Base-by-base conservation (phyloP, 352 stramenopile species). In the Phytopythium sindhum region DNA sequence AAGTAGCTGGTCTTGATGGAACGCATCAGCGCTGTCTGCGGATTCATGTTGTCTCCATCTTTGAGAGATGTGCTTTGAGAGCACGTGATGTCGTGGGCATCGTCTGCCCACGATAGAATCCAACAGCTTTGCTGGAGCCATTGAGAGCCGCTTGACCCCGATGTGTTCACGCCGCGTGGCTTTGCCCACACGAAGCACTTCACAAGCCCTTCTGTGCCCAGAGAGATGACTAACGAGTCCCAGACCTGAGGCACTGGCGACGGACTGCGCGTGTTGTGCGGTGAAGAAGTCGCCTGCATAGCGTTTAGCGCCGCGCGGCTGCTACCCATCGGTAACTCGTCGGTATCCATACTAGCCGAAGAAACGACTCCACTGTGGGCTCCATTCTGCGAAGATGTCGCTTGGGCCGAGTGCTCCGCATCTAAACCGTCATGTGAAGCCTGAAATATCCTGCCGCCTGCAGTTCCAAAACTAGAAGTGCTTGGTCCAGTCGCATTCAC, bases 111-210 rank as follows among this genome's bases (percentile, higher is more conserved):
- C 52, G 86, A 93, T 17, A 95, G 77, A 4, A 95, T 78, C 86
- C 86, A 95, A 39, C 82, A 91, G 41, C 74, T 91, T n/a, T 90
- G 73, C 63, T 91, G 81, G 2, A 86, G 57, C 86, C 86, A 95
- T 19, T 84, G 74, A 33, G 85, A 90, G 0, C 67, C 70, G 1
- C 62, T 66, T 29, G 61, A 59, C 14, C 68, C 70, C 51, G 52
- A 68, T 33, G 71, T 23, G 61, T 69, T 55, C 59, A 69, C 37
- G n/a, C 74, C 76, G 5, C 81, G 74, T 12, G 86, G 86, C 48
- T 93, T 85, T 10, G 79, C 79, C 84, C 86, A 95, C 31, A 92
- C 54, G 58, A 91, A 95, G 37, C 84, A 92, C 63, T 91, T 93
- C 4, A 89, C 66, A 1, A 95, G 67, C 31, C 86, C 86, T 70